A percentile compares a stretch with the other conserved stretches of the same genome.
Evolutionary conservation across 805 yeast genomes (phyloP).

Genomic region (Wickerhamomyces ciferrii): DNA sequence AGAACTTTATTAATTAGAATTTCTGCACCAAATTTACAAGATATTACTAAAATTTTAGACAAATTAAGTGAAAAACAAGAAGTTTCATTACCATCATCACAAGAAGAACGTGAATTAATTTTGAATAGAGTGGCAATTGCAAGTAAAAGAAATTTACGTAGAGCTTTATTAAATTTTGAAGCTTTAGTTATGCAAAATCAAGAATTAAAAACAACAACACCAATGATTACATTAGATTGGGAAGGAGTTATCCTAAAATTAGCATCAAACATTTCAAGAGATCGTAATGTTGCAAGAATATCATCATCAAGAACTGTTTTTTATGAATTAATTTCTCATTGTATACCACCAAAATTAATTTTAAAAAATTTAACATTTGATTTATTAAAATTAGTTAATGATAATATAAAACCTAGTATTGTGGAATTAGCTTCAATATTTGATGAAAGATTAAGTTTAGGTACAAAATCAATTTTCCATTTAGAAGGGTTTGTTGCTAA

Average conservation of each 20-base stretch:
- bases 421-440: constrained; percentile 58
- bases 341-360: constrained; percentile 85
- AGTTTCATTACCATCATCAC: constrained; percentile 27
- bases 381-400: constrained; percentile 28
- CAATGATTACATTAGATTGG: constrained; percentile 82
- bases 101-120: constrained; percentile 35
- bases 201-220: constrained; percentile 37
- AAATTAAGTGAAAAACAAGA: constrained; percentile 55
- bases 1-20: constrained; percentile 86
- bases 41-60: constrained; percentile 50
- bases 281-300: constrained; percentile 55
- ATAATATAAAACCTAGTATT: constrained; percentile 35
- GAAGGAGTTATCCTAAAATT: constrained; percentile 67
- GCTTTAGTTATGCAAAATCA: constrained; percentile 73
- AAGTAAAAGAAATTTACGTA: constrained; percentile 69
- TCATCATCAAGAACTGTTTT: constrained; percentile 58
- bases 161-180: constrained; percentile 74
- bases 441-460: constrained; percentile 84
- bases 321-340: constrained; percentile 85
- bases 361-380: constrained; percentile 55
- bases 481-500: constrained; percentile 91
- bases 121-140: constrained; percentile 47
- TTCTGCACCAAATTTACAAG: constrained; percentile 68
- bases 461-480: constrained; percentile 88
- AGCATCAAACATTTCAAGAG: constrained; percentile 53